Evolutionary conservation across 83 land plant species (phyloP), one percentile per base, ranked within the genome.

Genomic region (Isoetes engelmannii): DNA sequence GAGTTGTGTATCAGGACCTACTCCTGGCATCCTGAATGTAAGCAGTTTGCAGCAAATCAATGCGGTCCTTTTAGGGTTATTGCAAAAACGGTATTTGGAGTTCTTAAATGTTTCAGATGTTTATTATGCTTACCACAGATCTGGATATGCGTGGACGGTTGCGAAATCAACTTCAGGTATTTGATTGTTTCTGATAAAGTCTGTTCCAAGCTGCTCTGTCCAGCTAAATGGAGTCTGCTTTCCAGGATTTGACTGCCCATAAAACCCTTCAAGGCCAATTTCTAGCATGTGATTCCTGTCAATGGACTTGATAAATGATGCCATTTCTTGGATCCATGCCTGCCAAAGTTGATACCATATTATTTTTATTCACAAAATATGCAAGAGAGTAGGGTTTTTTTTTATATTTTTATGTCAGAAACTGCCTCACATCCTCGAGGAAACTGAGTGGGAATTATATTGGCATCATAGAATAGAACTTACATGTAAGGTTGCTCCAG

Each of bases 291-390:
- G 62, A 42, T 59, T 59, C 28, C 62, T 59, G 62, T 59, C 62
- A 7, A 59, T 8, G 8, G 62, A 59, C 19, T 59, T 59, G 12
- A 59, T 18, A 18, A 12, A 59, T 59, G 18, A 18, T 37, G 62
- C 18, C 62, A 59, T 59, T 18, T 59, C 62, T 37, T 18, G 18
- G 20, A 59, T 59, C 62, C 62, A 59, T 18, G 62, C 62, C 62
- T 59, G 37, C 37, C 37, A 28, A 28, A 0, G 37, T 28, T 28
- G 37, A 28, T 28, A 28, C 37, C 2, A 28, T 28, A 28, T 28
- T 28, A 28, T 28, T 28, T 28, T 28, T 28, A 28, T 28, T 28
- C 37, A 28, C 37, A 28, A 28, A 28, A 28, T 28, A 28, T 28
- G 37, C 37, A 28, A 28, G 37, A 28, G 37, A 28, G 37, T 28